Evolutionary conservation across 2,329 filamentous ascomycete species (phyloP).

Genomic region (Ceratocystis huliohia): DNA sequence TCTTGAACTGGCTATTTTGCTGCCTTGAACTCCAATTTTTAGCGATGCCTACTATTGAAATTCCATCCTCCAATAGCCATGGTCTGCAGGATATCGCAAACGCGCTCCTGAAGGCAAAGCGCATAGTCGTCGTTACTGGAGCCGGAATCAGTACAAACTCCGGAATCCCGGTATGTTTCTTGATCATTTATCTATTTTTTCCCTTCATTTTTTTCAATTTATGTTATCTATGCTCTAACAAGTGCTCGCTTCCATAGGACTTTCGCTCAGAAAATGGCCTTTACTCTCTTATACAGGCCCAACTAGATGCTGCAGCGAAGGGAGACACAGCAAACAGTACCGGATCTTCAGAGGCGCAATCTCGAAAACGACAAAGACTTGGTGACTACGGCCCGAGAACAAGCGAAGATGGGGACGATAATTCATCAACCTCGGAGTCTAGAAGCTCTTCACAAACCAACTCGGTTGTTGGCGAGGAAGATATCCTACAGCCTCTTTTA

Average conservation of each 20-base stretch:
- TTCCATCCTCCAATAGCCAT: slow-evolving; percentile 38
- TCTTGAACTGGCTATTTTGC: background rate
- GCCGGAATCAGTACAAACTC: slow-evolving; percentile 66
- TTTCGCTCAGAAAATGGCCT: slow-evolving; percentile 61
- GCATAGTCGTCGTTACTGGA: slow-evolving; percentile 59
- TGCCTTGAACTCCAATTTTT: background rate
- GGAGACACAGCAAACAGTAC: slow-evolving; percentile 20
- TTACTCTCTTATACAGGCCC: slow-evolving; percentile 58
- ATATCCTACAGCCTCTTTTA: background rate
- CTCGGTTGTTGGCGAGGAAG: background rate
- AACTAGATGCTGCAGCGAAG: slow-evolving; percentile 44
- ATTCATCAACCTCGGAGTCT: background rate
- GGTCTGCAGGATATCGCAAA: slow-evolving; percentile 54
- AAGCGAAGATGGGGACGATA: slow-evolving; percentile 24
- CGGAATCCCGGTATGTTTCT: slow-evolving; percentile 49
- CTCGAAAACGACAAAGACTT: slow-evolving; percentile 28
- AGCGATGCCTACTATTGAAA: slow-evolving; percentile 47
- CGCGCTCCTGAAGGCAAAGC: slow-evolving; percentile 49
- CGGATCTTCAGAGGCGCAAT: slow-evolving; percentile 12
- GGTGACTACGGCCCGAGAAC: slow-evolving; percentile 23
- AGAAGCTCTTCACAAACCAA: background rate
- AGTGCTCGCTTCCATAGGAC: slow-evolving; percentile 36
- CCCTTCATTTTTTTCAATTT: background rate
- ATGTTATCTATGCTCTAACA: background rate
- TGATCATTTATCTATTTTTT: no score